Conservation (phyloP, 306 rosid species). For the Pyrus bretschneideri region DNA sequence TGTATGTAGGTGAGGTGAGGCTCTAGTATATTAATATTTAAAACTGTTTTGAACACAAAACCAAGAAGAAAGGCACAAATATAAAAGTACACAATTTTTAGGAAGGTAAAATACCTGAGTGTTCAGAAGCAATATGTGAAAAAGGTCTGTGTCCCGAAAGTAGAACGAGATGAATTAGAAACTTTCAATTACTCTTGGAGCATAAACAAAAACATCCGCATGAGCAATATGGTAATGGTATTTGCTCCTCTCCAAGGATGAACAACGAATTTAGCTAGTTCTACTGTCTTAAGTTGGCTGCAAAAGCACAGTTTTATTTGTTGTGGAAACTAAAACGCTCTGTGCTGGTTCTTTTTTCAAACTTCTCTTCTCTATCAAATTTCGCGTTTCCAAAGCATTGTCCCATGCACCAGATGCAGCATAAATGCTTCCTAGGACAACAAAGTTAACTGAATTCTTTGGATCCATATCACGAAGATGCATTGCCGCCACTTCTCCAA, state of each 20-base stretch:
- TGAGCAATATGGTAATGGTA: not conserved
- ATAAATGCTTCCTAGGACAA: constrained; percentile 28
- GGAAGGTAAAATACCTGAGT: not conserved
- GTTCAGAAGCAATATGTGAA: not conserved
- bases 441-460: constrained; percentile 18
- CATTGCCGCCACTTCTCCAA: constrained; percentile 26
- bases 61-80: not conserved
- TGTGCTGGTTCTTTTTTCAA: constrained; percentile 23
- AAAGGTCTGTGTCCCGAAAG: not conserved
- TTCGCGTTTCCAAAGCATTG: constrained; percentile 16
- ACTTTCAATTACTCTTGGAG: not conserved
- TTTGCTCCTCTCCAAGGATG: not conserved
- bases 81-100: no score
- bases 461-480: constrained; percentile 24
- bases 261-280: not conserved
- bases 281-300: not conserved
- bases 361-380: constrained; percentile 3
- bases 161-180: not conserved
- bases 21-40: not conserved
- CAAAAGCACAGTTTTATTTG: not conserved
- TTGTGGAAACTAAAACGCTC: constrained; percentile 19
- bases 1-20: not conserved
- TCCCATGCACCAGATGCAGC: constrained; percentile 32
- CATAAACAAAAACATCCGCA: not conserved
- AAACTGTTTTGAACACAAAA: not conserved